Evolutionary conservation across 1,139 yeast species (phyloP).

Genomic region (Magnusiomyces suaveolens): DNA sequence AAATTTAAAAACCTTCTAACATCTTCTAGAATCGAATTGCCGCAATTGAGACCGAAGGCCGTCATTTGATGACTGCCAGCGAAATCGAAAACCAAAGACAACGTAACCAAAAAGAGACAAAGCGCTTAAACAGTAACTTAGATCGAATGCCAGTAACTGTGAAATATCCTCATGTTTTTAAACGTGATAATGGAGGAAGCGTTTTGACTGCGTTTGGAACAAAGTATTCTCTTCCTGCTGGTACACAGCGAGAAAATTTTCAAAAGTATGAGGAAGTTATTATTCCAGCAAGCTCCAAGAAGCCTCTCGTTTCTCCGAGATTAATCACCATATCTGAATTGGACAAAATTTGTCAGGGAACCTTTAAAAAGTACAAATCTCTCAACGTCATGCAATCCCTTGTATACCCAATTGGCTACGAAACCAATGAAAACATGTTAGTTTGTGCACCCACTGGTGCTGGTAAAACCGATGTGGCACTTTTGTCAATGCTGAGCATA

Average conservation of each 20-base stretch:
- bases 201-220: conserved; percentile 72
- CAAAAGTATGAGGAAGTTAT: conserved; percentile 71
- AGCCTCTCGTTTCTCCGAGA: conserved; percentile 33
- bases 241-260: conserved; percentile 54
- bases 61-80: conserved; percentile 40
- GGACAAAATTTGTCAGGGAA: conserved; percentile 72
- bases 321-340: conserved; percentile 52
- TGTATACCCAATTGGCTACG: conserved; percentile 85
- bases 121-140: conserved; percentile 41
- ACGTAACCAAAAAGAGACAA: conserved; percentile 38
- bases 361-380: conserved; percentile 67
- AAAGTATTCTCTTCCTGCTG: conserved; percentile 67
- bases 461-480: conserved; percentile 96
- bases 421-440: conserved; percentile 88
- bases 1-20: background rate
- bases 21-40: conserved; percentile 9
- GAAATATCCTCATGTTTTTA: conserved; percentile 80
- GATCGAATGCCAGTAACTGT: conserved; percentile 40
- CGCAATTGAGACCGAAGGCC: conserved; percentile 11
- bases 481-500: conserved; percentile 70
- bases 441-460: conserved; percentile 99
- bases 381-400: conserved; percentile 86
- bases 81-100: conserved; percentile 50
- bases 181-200: conserved; percentile 52
- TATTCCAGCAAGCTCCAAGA: conserved; percentile 63